Base-by-base conservation (phyloP, 495 filamentous ascomycete genomes). In the Neurospora pannonica region DNA sequence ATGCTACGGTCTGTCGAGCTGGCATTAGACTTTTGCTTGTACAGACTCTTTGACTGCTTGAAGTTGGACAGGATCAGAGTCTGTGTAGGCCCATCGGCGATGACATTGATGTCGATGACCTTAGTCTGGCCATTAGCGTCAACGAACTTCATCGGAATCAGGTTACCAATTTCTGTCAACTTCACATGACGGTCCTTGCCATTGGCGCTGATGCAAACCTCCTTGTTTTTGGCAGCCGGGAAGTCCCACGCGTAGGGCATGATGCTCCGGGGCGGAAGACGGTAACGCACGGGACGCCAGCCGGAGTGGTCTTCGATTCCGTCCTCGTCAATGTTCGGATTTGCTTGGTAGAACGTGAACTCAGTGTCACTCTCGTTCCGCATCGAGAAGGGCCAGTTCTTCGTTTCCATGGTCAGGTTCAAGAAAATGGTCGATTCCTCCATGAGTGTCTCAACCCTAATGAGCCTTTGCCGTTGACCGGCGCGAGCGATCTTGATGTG, bases 221-320 rank as follows among this genome's bases (percentile, higher is more conserved):
- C 95, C 81, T 96, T 97, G 82, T 92, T 92, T 83, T 97, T 97
- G n/a, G 94, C 93, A 6, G 96, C 94, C 2, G 96, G 96, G 83
- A 96, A 98, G 80, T 99, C 97, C 96, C 96, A 99, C 38, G 96
- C 95, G 80, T 99, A 99, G 5, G 97, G 95, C 96, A 99, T 99
- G 82, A 98, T 97, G 81, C 95, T 98, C 39, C 97, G 88, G 8
- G 94, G 90, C 4, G 96, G 96, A 17, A 99, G 88, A n/a, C 95
- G 92, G 80, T 99, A 99, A 46, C 93, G 86, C 75, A 98, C 92
- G 13, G 93, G 94, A 72, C 92, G 89, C 92, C 95, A 99, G 7
- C 93, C 92, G 70, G 91, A 93, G 48, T 88, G 85, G 76, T 97
- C 94, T 75, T 95, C 92, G 73, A 91, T 89, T 70, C 92, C 92